phyloP scores from a whole-genome alignment of 495 filamentous ascomycete species.

The Penicillium bovifimosum region DNA sequence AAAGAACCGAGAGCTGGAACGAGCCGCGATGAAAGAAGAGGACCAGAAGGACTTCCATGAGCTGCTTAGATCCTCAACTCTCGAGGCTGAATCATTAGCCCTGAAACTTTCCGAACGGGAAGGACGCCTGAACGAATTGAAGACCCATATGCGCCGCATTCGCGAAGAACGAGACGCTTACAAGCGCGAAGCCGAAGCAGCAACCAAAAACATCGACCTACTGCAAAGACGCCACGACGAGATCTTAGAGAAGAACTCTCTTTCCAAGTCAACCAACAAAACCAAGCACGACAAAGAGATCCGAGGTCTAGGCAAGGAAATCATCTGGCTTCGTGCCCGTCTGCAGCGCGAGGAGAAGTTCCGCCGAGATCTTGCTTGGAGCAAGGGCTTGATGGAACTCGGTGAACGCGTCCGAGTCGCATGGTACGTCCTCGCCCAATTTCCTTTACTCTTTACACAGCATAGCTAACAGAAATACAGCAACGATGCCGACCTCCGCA shows the following conservation, averaged over 20 bases:
- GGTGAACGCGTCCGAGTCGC: slow-evolving; percentile 62
- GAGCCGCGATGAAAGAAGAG: slow-evolving; percentile 44
- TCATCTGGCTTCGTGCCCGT: slow-evolving; percentile 78
- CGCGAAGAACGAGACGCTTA: slow-evolving; percentile 54
- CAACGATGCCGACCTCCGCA: slow-evolving; percentile 83
- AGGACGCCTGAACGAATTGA: slow-evolving; percentile 49
- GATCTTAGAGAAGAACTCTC: slow-evolving; percentile 41
- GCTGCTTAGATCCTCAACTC: slow-evolving; percentile 58
- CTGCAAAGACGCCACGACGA: slow-evolving; percentile 50
- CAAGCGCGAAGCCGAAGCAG: slow-evolving; percentile 42
- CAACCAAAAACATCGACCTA: slow-evolving; percentile 48
- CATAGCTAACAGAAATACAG: slow-evolving; percentile 44
- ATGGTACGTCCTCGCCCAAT: slow-evolving; percentile 66
- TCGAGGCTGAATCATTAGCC: slow-evolving; percentile 59
- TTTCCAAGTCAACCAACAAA: slow-evolving; percentile 38
- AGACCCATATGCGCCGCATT: slow-evolving; percentile 49
- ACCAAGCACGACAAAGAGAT: slow-evolving; percentile 73
- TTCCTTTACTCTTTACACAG: slow-evolving; percentile 9
- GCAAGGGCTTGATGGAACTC: slow-evolving; percentile 77
- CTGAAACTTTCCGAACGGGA: slow-evolving; percentile 52
- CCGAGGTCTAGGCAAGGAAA: slow-evolving; percentile 77
- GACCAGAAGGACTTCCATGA: slow-evolving; percentile 64
- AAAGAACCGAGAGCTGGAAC: slow-evolving; percentile 46
- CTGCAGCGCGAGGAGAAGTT: slow-evolving; percentile 75
- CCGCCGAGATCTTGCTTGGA: slow-evolving; percentile 70